Evolutionary conservation across 495 filamentous ascomycete genomes (phyloP).

Genomic region (Neurospora sublineolata): DNA sequence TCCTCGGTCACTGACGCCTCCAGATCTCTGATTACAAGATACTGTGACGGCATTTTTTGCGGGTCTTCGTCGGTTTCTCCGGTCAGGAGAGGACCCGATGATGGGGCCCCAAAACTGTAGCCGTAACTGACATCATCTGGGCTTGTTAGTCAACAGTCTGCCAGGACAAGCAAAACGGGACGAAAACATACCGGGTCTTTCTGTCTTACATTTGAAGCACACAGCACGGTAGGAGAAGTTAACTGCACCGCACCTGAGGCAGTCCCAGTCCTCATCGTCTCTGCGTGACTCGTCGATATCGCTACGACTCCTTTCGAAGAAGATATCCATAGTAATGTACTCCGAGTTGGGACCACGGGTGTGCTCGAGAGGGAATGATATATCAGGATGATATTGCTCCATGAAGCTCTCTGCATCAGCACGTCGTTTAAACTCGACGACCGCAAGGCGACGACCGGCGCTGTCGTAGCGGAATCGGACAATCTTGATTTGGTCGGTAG

Average conservation of each 20-base stretch:
- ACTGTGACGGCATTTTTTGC: constrained; percentile 65
- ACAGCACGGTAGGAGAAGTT: constrained; percentile 60
- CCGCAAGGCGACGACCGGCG: constrained; percentile 22
- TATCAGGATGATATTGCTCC: constrained; percentile 50
- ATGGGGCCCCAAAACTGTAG: constrained; percentile 12
- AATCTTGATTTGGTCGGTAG: constrained; percentile 19
- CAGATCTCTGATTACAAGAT: constrained; percentile 67
- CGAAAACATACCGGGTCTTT: constrained; percentile 49
- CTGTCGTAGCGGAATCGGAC: constrained; percentile 14
- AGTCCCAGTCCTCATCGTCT: constrained; percentile 66
- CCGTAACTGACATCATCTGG: constrained; percentile 14
- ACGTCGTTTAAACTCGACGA: constrained; percentile 28
- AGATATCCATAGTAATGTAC: constrained; percentile 46
- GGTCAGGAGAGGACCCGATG: constrained; percentile 32
- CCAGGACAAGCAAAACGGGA: neutral
- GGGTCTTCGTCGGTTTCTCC: constrained; percentile 75
- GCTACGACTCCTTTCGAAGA: constrained; percentile 47
- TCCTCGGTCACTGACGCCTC: constrained; percentile 65
- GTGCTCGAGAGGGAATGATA: constrained; percentile 33
- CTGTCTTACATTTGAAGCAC: constrained; percentile 67
- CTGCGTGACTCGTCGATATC: constrained; percentile 42
- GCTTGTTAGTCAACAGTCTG: neutral
- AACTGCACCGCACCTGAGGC: constrained; percentile 57
- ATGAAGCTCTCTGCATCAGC: constrained; percentile 52
- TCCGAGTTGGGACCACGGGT: constrained; percentile 28